A percentile compares a stretch with the other conserved stretches of the same genome.
phyloP scores from a whole-genome alignment of 805 yeast species.

The Jamesozyma rosinii region DNA sequence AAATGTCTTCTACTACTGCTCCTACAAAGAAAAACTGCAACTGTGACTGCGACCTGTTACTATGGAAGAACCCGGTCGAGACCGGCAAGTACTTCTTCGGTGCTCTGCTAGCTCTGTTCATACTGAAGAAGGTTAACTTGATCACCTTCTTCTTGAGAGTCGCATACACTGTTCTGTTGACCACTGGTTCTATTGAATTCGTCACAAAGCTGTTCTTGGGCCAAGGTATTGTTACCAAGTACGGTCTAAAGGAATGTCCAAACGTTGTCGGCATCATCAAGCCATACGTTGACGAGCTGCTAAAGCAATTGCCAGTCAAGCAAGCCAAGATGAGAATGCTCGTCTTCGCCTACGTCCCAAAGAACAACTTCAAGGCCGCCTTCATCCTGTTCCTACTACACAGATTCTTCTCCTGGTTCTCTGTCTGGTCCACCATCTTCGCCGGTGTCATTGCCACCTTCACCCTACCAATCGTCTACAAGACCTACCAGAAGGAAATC shows the following conservation, averaged over 20 bases:
- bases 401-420: conserved; percentile 66
- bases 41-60: conserved; percentile 19
- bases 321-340: conserved; percentile 50
- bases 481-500: conserved; percentile 66
- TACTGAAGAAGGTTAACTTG: conserved; percentile 56
- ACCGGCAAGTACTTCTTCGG: conserved; percentile 72
- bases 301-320: conserved; percentile 36
- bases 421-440: conserved; percentile 59
- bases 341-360: conserved; percentile 60
- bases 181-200: conserved; percentile 70
- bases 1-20: conserved; percentile 1
- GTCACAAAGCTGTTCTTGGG: conserved; percentile 66
- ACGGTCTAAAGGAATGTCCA: conserved; percentile 45
- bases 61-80: conserved; percentile 41
- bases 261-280: conserved; percentile 26
- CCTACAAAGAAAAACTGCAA: conserved; percentile 2
- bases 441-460: conserved; percentile 53
- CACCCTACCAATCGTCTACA: conserved; percentile 67
- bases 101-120: conserved; percentile 43
- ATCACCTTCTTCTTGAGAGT: conserved; percentile 52
- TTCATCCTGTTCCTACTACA: conserved; percentile 54
- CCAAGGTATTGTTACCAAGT: conserved; percentile 65
- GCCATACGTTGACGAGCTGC: conserved; percentile 24
- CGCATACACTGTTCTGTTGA: conserved; percentile 47
- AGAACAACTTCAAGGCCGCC: conserved; percentile 65